Evolutionary conservation across 2,329 filamentous ascomycete genomes (phyloP).

Genomic region (Fusarium pseudograminearum): DNA sequence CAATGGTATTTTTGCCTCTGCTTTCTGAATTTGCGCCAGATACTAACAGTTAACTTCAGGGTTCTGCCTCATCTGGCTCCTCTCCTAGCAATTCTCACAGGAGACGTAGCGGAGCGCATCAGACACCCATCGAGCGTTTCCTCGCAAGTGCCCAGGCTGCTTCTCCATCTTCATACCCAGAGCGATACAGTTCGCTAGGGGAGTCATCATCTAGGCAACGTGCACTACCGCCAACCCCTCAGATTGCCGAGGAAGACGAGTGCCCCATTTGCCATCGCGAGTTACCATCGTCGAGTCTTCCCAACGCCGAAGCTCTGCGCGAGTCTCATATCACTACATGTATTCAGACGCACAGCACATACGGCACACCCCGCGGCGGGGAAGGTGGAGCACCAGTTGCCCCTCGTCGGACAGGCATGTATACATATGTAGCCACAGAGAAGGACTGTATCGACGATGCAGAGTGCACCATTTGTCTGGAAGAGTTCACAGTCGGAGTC

Average conservation of each 20-base stretch:
- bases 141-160: constrained; percentile 53
- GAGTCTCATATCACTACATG: constrained; percentile 70
- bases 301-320: constrained; percentile 66
- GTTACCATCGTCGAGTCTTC: constrained; percentile 68
- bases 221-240: constrained; percentile 59
- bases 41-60: constrained; percentile 25
- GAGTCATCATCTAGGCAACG: constrained; percentile 55
- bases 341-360: constrained; percentile 67
- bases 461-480: constrained; percentile 76
- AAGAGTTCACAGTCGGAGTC: constrained; percentile 72
- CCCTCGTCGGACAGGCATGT: constrained; percentile 68
- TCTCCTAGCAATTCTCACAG: constrained; percentile 48
- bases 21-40: not conserved
- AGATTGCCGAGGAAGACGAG: constrained; percentile 78
- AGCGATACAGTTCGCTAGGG: constrained; percentile 50
- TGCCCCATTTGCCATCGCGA: constrained; percentile 82
- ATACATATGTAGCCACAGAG: constrained; percentile 73
- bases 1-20: constrained; percentile 57
- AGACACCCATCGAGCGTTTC: constrained; percentile 55
- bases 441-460: constrained; percentile 76
- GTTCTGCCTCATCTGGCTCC: constrained; percentile 36
- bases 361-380: constrained; percentile 53
- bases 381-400: constrained; percentile 48
- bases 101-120: constrained; percentile 50
- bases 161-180: constrained; percentile 50